Conservation (phyloP, 306 rosid genomes). For the Ochetophila trinervis region DNA sequence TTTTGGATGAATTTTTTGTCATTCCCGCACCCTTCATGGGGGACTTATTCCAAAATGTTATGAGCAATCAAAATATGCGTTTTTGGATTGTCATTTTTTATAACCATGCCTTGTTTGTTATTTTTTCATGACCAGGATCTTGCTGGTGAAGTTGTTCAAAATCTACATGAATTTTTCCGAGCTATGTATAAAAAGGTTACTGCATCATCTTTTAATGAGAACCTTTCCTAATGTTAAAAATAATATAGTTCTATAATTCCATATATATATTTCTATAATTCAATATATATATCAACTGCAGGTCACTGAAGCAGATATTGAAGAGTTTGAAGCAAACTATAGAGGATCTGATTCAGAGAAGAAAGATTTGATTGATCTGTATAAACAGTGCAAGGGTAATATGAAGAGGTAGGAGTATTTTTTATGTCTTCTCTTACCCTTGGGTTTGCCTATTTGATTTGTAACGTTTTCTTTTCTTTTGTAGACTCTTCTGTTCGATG, state of each 20-base stretch:
- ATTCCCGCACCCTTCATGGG: too few species aligned
- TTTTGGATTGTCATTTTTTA: background rate
- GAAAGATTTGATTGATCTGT: constrained; percentile 69
- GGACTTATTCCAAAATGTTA: too few species aligned
- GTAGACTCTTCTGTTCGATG: constrained; percentile 93
- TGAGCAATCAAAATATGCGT: too few species aligned
- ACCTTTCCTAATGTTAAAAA: constrained; percentile 2
- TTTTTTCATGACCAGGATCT: constrained; percentile 62
- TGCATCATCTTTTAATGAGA: constrained; percentile 2
- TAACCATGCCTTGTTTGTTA: background rate
- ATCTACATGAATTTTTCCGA: constrained; percentile 57
- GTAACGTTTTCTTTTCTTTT: constrained; percentile 12
- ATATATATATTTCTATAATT: background rate
- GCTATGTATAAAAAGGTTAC: constrained; percentile 66
- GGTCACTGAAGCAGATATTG: constrained; percentile 87
- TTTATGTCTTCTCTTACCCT: background rate
- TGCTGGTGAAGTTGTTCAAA: constrained; percentile 64
- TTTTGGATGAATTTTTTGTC: too few species aligned
- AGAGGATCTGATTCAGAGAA: constrained; percentile 82
- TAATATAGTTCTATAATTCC: background rate
- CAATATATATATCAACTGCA: constrained; percentile 17
- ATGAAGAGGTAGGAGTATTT: constrained; percentile 58
- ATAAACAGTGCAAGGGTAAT: constrained; percentile 67
- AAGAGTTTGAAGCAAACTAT: constrained; percentile 83
- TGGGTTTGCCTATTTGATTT: constrained; percentile 21